Evolutionary conservation across 2,329 filamentous ascomycete species (phyloP).

Genomic region (Fusarium camptoceras): DNA sequence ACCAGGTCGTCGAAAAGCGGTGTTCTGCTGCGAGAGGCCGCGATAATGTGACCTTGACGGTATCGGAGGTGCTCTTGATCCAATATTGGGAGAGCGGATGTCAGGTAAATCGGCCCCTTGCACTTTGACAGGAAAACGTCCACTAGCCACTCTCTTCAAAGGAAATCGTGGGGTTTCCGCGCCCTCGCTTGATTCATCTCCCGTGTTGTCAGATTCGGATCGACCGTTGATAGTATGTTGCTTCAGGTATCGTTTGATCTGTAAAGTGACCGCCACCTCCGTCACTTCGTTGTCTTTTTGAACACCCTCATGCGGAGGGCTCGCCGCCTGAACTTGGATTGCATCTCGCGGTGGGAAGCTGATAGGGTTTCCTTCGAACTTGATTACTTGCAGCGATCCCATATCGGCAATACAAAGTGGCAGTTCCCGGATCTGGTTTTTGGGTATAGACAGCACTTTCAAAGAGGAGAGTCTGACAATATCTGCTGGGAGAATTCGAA

Average conservation of each 20-base stretch:
- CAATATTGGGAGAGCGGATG: constrained; percentile 73
- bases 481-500: constrained; percentile 80
- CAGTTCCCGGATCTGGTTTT: constrained; percentile 86
- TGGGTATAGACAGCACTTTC: constrained; percentile 88
- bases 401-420: constrained; percentile 89
- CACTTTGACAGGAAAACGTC: constrained; percentile 76
- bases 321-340: constrained; percentile 68
- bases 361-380: constrained; percentile 89
- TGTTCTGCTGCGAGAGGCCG: constrained; percentile 75
- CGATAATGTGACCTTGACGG: constrained; percentile 83
- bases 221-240: constrained; percentile 64
- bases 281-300: constrained; percentile 71
- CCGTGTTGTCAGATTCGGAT: constrained; percentile 66
- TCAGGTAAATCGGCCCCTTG: constrained; percentile 78
- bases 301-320: constrained; percentile 66
- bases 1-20: constrained; percentile 73
- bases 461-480: constrained; percentile 85
- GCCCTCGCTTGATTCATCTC: constrained; percentile 76
- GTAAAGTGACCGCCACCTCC: constrained; percentile 68
- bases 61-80: constrained; percentile 76
- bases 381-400: constrained; percentile 87
- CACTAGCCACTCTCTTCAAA: constrained; percentile 71
- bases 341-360: constrained; percentile 80
- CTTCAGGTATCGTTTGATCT: constrained; percentile 71
- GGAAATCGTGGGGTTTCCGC: constrained; percentile 82